Evolutionary conservation across 2,329 filamentous ascomycete species (phyloP), one percentile per base, ranked within the genome.

Genomic region (Diaporthe amygdali): DNA sequence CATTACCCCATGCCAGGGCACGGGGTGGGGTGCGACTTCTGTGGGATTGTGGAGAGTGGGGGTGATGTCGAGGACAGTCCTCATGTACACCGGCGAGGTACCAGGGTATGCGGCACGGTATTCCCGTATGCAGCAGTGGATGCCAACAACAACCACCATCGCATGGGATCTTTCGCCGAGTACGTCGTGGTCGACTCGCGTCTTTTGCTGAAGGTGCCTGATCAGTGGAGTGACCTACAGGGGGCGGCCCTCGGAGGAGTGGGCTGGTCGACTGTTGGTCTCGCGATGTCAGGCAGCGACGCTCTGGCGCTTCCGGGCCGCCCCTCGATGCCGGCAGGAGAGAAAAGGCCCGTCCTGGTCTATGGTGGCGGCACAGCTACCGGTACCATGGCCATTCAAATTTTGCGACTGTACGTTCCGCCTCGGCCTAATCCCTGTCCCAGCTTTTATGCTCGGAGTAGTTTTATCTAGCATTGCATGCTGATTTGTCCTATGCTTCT

Each of bases 21-120:
- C n/a, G 73, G 77, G 3, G 66, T 67, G 25, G 79, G 79, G 14
- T 74, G 69, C 46, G 79, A 81, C 59, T 81, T 77, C 68, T 75
- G 76, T 5, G 78, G 79, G 12, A 73, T 68, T 5, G 74, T 80
- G 20, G 72, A 76, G 2, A 72, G 70, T 2, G 55, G 52, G 25
- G 70, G 68, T 7, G 61, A 6, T 20, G 17, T 2, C 15, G 5
- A 15, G 5, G 47, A 17, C 1, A 4, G 4, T 32, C 25, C 44
- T 2, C 17, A 46, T 0, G n/a, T n/a, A n/a, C n/a, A n/a, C n/a
- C n/a, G n/a, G n/a, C n/a, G n/a, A n/a, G 74, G 75, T 14, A 74
- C 75, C 46, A 68, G 75, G 12, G 71, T 77, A 1, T 67, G 71
- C 41, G 76, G 75, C 7, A 66, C 69, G 9, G 64, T 72, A 14